Evolutionary conservation across 768 basidiomycete species (phyloP), one percentile per base, ranked within the genome.

Genomic region (Candolleomyces aberdarensis): DNA sequence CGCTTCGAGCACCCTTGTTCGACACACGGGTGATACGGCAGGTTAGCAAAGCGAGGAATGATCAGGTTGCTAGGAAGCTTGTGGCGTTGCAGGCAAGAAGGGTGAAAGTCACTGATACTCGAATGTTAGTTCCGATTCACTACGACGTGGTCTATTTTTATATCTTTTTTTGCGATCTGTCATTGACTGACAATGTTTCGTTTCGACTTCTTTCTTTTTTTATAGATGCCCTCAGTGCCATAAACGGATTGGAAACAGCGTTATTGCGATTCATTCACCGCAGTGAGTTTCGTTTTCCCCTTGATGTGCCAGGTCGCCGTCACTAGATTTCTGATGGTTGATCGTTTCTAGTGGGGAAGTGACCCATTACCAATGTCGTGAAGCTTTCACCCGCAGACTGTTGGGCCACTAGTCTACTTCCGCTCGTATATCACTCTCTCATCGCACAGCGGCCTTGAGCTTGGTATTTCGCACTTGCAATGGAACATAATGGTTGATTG

Each of bases 361-460:
- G 2, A 98, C 95, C 0, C 96, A 98, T 74, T 95, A 96, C 71
- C 92, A 96, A 63, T 98, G 96, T 70, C 88, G 94, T 29, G 96
- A 97, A 70, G 80, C 82, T 0, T 97, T 94, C 69, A 78, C 91
- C 10, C 76, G 73, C 53, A 82, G 76, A 59, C 67, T 89, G 57
- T 49, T 80, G 83, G 62, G 74, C 66, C 36, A 63, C 70, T 61
- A 68, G 70, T 75, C 60, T 71, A 32, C 44, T 26, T 15, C 56
- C 7, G 31, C 17, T 48, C 26, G 26, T 26, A 26, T 26, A 26
- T 26, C 3, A 26, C 26, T 26, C 26, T 26, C 3, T 26, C 2
- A 26, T 26, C 26, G 26, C 26, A 26, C 26, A 26, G 26, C 26
- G 26, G 26, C 26, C 3, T 26, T 26, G 26, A 3, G 2, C 26